These are phyloP conservation scores for Eutrema heterophyllum DNA, from an alignment of 345 rosid species.

Conservation along the genomic window DNA sequence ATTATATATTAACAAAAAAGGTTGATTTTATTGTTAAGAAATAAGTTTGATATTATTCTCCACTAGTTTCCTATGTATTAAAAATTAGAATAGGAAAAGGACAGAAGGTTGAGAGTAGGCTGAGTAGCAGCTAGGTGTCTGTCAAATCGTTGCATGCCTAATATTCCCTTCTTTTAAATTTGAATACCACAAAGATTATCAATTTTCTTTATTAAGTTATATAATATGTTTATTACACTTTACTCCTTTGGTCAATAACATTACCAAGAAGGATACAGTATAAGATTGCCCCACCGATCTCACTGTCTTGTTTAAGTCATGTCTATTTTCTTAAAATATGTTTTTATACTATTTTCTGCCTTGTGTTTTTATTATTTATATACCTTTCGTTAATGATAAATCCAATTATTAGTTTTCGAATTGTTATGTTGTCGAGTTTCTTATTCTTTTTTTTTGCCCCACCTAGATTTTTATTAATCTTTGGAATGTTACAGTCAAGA, in stretches of 20 bases:
- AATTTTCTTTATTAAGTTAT: background rate
- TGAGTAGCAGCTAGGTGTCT: conserved; percentile 17
- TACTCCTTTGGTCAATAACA: conserved; percentile 21
- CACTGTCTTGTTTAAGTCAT: conserved; percentile 8
- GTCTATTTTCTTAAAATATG: background rate
- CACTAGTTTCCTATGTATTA: background rate
- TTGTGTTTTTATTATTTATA: background rate
- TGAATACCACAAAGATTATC: conserved; percentile 2
- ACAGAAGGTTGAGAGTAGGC: background rate
- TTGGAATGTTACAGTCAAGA: background rate
- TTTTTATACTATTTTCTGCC: background rate
- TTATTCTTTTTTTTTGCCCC: background rate
- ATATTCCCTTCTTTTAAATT: conserved; percentile 2
- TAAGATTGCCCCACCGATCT: conserved; percentile 14
- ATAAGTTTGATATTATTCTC: background rate
- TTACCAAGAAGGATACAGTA: background rate
- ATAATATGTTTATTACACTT: conserved; percentile 9
- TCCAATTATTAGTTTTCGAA: background rate
- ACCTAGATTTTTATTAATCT: background rate
- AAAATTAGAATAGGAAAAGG: background rate
- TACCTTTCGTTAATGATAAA: background rate
- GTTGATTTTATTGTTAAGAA: background rate
- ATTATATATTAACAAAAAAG: background rate
- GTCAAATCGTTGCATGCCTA: conserved; percentile 26
- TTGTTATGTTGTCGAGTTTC: background rate